Evolutionary conservation across 371 early-diverging fungal species (phyloP).

Genomic region (Chytridium lagenaria): DNA sequence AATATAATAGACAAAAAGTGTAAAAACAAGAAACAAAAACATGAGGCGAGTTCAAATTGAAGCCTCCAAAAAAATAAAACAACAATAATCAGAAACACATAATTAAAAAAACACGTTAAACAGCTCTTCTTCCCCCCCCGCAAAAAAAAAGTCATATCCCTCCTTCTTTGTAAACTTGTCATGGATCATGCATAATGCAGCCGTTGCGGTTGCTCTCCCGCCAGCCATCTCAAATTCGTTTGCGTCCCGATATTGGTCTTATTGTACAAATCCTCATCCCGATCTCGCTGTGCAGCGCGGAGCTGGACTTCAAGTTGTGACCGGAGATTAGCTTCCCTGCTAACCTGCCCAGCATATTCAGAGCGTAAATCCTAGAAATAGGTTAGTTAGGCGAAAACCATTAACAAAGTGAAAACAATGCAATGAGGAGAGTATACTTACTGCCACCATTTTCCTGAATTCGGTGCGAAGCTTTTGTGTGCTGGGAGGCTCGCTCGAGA

Average conservation of each 20-base stretch:
- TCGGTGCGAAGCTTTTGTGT: conserved; percentile 42
- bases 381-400: not conserved
- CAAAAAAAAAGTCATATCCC: no score
- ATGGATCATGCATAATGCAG: conserved; percentile 1
- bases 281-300: not conserved
- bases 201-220: conserved; percentile 25
- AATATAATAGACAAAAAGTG: no score
- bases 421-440: no score
- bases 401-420: not conserved
- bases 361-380: conserved; percentile 28
- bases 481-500: conserved; percentile 29
- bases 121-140: no score
- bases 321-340: conserved; percentile 25
- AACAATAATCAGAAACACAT: no score
- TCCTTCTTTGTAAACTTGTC: no score
- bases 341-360: conserved; percentile 29
- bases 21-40: no score
- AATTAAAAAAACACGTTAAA: no score
- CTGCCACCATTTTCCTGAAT: conserved; percentile 43
- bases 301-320: conserved; percentile 31
- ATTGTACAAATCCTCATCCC: conserved; percentile 30
- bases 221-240: conserved; percentile 26
- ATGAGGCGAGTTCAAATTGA: no score
- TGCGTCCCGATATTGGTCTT: conserved; percentile 27
- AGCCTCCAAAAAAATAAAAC: no score